Base-by-base conservation (phyloP, 257 asterid genomes). In the Pogostemon cablin region DNA sequence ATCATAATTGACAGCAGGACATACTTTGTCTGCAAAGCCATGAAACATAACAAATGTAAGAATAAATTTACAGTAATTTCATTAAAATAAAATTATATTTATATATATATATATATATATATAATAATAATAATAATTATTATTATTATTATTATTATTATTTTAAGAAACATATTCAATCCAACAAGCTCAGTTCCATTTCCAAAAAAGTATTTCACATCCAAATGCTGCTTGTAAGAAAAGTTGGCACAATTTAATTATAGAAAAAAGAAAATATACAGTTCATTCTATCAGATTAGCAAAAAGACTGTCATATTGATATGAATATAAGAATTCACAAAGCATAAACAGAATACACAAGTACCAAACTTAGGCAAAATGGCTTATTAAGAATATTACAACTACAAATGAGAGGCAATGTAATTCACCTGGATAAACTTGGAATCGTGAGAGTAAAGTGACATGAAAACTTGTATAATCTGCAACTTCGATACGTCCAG, bases 391-490 rank as follows among this genome's bases (percentile, higher is more conserved):
- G 25, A 20, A 77, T 9, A 38, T 9, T 49, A 67, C 39, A 41
- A 70, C 72, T 65, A 68, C 15, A 65, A 75, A 72, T 20, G 52
- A 52, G 71, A 69, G 42, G 62, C 74, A 47, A 40, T 64, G 55
- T 5, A 61, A 53, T 42, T 64, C 89, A 93, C 99, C 96, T 1
- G 96, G 91, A 85, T 77, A 75, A 74, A 82, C 90, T 73, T 64
- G 82, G 82, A 89, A 89, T 72, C 69, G 92, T 34, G 95, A 82
- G 71, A 93, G 89, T 72, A 93, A 74, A 55, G 99, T 91, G 79
- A 89, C 71, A 62, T 77, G 86, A 83, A 93, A 86, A 84, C 99
- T 91, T 69, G 83, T 76, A 76, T 91, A 87, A 76, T 91, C 96
- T 48, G 89, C 89, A 77, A 79, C 73, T 75, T 69, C 78, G 79